Percentiles rank a stretch among this genome's conserved stretches.
These are phyloP conservation scores for Aspergillus sp. DNA, from an alignment of 2,329 filamentous ascomycete genomes.

Conservation along the genomic window DNA sequence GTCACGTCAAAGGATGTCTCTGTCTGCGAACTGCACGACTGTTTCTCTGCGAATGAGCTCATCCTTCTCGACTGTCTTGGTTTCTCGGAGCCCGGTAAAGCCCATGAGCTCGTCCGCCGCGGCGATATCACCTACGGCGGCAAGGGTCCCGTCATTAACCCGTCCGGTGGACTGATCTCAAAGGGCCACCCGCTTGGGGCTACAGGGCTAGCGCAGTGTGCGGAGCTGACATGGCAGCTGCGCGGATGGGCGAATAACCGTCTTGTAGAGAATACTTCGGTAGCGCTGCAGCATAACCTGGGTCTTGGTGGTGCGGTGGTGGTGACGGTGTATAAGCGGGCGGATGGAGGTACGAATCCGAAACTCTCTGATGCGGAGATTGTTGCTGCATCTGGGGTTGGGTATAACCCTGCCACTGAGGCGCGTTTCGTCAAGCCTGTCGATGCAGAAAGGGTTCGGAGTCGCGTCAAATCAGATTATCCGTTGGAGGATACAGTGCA, in stretches of 20 bases:
- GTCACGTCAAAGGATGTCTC: conserved; percentile 67
- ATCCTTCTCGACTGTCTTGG: conserved; percentile 83
- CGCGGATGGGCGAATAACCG: conserved; percentile 96
- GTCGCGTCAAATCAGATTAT: conserved; percentile 70
- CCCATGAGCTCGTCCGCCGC: conserved; percentile 82
- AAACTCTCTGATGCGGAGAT: conserved; percentile 63
- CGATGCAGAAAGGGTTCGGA: conserved; percentile 68
- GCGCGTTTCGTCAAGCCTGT: conserved; percentile 82
- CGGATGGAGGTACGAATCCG: conserved; percentile 67
- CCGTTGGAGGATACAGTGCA: conserved; percentile 73
- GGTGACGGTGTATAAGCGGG: conserved; percentile 82
- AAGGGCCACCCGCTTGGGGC: conserved; percentile 95
- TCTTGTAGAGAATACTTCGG: conserved; percentile 64
- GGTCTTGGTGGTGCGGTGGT: conserved; percentile 89
- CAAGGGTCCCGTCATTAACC: conserved; percentile 74
- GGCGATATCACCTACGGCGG: conserved; percentile 93
- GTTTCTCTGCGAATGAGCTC: conserved; percentile 97
- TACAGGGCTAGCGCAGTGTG: conserved; percentile 89
- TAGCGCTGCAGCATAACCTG: conserved; percentile 87
- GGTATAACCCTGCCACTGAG: conserved; percentile 89
- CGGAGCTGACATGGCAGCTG: conserved; percentile 92
- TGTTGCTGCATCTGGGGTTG: conserved; percentile 66
- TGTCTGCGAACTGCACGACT: conserved; percentile 93
- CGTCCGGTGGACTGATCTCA: conserved; percentile 89
- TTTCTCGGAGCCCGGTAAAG: conserved; percentile 76